Evolutionary conservation across 495 filamentous ascomycete genomes (phyloP).

Genomic region (Sporormia fimetaria): DNA sequence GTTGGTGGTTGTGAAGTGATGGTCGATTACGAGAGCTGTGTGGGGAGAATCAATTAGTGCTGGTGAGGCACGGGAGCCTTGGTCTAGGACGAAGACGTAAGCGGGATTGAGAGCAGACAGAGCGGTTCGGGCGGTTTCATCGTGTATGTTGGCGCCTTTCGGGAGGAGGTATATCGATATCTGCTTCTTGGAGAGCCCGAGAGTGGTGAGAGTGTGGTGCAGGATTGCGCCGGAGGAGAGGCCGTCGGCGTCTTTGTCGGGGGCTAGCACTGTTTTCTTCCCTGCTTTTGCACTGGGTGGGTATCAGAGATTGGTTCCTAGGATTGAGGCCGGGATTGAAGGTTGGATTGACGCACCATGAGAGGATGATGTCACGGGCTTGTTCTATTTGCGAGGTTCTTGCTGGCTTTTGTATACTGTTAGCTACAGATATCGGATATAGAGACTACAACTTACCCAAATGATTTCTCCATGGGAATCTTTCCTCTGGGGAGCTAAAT

Average conservation of each 20-base stretch:
- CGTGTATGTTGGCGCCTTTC: slow-evolving; percentile 43
- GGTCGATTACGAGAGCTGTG: slow-evolving; percentile 46
- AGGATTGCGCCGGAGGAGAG: slow-evolving; percentile 48
- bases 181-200: slow-evolving; percentile 38
- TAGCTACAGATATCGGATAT: too few relatives aligned
- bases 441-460: too few relatives aligned
- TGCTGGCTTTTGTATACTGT: too few relatives aligned
- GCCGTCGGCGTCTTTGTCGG: slow-evolving; percentile 54
- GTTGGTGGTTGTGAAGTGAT: slow-evolving; percentile 40
- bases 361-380: too few relatives aligned
- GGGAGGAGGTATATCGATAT: slow-evolving; percentile 42
- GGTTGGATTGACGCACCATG: too few relatives aligned
- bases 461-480: too few relatives aligned
- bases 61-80: slow-evolving; percentile 42
- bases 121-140: slow-evolving; percentile 34
- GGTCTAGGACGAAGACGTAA: slow-evolving; percentile 49
- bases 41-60: slow-evolving; percentile 36
- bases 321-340: too few relatives aligned
- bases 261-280: slow-evolving; percentile 39
- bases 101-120: slow-evolving; percentile 38
- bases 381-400: too few relatives aligned
- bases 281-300: slow-evolving; percentile 26
- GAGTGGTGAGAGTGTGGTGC: slow-evolving; percentile 39
- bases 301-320: too few relatives aligned
- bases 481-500: too few relatives aligned